Percentiles rank a stretch among this genome's conserved stretches.
Evolutionary conservation across 768 basidiomycete species (phyloP).

Genomic region (Mycena rosella): DNA sequence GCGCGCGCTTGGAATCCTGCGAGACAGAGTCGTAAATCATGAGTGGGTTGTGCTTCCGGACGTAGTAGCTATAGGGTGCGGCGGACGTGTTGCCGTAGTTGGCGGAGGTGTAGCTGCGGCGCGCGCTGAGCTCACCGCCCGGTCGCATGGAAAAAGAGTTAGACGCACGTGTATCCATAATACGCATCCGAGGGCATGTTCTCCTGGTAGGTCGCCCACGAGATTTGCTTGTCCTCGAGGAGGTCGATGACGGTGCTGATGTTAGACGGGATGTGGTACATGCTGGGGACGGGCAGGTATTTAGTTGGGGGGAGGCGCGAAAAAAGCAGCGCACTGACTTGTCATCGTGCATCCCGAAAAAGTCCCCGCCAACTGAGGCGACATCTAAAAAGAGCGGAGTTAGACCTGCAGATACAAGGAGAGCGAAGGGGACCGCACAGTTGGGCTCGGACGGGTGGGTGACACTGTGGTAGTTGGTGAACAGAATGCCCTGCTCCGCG

Average conservation of each 20-base stretch:
- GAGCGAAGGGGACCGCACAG: slow-evolving; percentile 42
- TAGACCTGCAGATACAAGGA: not conserved
- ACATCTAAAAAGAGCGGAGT: not conserved
- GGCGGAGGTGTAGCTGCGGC: slow-evolving; percentile 36
- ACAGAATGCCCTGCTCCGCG: slow-evolving; percentile 25
- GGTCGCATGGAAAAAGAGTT: not conserved
- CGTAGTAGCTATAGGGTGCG: slow-evolving; percentile 61
- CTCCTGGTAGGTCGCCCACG: slow-evolving; percentile 65
- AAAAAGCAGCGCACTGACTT: slow-evolving; percentile 10
- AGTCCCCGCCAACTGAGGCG: not conserved
- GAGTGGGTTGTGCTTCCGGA: slow-evolving; percentile 69
- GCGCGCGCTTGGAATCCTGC: slow-evolving; percentile 53
- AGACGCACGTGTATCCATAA: slow-evolving; percentile 51
- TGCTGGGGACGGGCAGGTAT: slow-evolving; percentile 4
- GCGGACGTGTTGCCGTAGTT: slow-evolving; percentile 53
- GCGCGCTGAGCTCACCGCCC: not conserved
- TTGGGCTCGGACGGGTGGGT: slow-evolving; percentile 67
- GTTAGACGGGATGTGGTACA: slow-evolving; percentile 56
- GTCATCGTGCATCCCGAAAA: slow-evolving; percentile 53
- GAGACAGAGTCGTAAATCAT: slow-evolving; percentile 66
- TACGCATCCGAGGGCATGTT: slow-evolving; percentile 66
- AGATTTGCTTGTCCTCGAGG: not conserved
- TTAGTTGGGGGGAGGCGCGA: not conserved
- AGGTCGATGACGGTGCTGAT: slow-evolving; percentile 61
- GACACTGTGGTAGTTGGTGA: slow-evolving; percentile 51